Evolutionary conservation across 371 early-diverging fungal genomes (phyloP), one percentile per base, ranked within the genome.

Genomic region (Mucor plumbeus): DNA sequence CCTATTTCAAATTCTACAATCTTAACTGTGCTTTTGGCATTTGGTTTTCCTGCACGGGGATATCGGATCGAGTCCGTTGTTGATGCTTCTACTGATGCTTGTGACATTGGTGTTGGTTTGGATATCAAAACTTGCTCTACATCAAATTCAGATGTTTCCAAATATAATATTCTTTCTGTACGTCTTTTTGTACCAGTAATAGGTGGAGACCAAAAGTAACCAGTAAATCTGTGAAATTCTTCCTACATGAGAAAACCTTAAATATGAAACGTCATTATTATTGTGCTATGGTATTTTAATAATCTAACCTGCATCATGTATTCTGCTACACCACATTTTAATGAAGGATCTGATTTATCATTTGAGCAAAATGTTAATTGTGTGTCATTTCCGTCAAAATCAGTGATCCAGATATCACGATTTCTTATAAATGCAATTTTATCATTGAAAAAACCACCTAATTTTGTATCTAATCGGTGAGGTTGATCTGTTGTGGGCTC

Each of bases 191-290:
- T 48, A 34, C 55, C 43, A 11, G 63, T 47, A 50, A 44, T 35
- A 7, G 67, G 17, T 7, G 88, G 86, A 11, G 77, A 79, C 91
- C 91, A 91, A 68, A 86, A 85, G 71, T 87, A 92, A 26, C 89
- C 89, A 15, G 90, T 87, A 39, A 79, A 87, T 59, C 93, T 75
- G 64, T 87, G 85, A 66, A 92, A 91, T 71, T 92, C 93, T 69
- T 92, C 93, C 80, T 84, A 68, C 11, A 31, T 4, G n/a, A 14
- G 21, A 39, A 35, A 39, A 17, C 19, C 48, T 19, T 8, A 48
- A 17, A 19, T 17, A 48, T 7, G 0, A 19, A 38, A n/a, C 55
- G 39, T 53, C 43, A 50, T 47, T n/a, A 19, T 63, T 78, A 41
- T n/a, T 38, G 38, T 9, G 38, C 11, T 38, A 11, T 38, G 38